Percentiles rank a stretch among this genome's conserved stretches.
phyloP scores from a whole-genome alignment of 2,329 filamentous ascomycete genomes.

The Curvularia spicifera region DNA sequence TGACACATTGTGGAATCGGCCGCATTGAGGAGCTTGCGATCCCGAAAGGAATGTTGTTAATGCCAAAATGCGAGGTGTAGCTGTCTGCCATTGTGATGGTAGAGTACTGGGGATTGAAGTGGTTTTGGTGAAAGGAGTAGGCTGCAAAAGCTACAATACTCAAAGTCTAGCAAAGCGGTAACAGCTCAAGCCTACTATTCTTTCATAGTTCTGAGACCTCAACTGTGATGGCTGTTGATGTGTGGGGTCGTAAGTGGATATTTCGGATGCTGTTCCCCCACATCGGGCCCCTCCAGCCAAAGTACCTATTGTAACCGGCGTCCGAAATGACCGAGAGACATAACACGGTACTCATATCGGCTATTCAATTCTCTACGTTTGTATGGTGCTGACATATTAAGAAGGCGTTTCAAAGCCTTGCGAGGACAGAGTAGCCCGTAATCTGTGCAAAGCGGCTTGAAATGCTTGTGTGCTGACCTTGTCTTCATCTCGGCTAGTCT shows the following conservation, averaged over 20 bases:
- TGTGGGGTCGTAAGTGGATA: conserved; percentile 2
- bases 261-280: conserved; percentile 20
- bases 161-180: not conserved
- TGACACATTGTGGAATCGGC: conserved; percentile 54
- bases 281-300: conserved; percentile 13
- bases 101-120: not conserved
- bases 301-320: not conserved
- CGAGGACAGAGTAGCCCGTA: not conserved
- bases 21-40: conserved; percentile 35
- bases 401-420: too few species aligned
- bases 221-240: not conserved
- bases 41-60: conserved; percentile 44
- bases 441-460: not conserved
- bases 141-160: not conserved
- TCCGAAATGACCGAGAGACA: conserved; percentile 3
- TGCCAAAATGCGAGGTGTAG: conserved; percentile 39
- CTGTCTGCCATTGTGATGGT: conserved; percentile 25
- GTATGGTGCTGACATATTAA: not conserved
- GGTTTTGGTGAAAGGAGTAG: not conserved
- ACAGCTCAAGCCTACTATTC: not conserved
- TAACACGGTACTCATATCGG: not conserved
- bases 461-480: not conserved
- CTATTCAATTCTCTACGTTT: too few species aligned
- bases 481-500: not conserved
- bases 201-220: not conserved